Base-by-base conservation (phyloP, 495 filamentous ascomycete species). In the Xylaria nigripes region DNA sequence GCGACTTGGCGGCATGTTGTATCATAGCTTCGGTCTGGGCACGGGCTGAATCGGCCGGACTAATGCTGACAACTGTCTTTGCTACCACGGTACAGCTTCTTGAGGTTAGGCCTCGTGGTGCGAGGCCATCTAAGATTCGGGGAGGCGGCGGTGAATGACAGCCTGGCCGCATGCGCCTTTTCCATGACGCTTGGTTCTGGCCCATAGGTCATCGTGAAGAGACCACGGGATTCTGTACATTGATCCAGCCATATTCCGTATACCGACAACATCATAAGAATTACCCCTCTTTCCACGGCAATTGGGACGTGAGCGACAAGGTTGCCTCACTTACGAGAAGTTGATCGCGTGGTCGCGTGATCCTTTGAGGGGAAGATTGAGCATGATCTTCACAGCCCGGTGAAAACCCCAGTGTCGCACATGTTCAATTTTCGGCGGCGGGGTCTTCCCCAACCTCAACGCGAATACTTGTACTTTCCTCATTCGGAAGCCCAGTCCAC, bases 381-480 rank as follows among this genome's bases (percentile, higher is more conserved):
- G n/a, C n/a, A n/a, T n/a, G n/a, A n/a, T n/a, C n/a, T n/a, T n/a
- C n/a, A n/a, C n/a, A n/a, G n/a, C n/a, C n/a, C n/a, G n/a, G n/a
- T n/a, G n/a, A n/a, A n/a, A n/a, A n/a, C n/a, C n/a, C n/a, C n/a
- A n/a, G n/a, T 42, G 13, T 30, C 12, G 51, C 29, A 41, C 15
- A 32, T n/a, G 43, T 23, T 21, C n/a, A 16, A 18, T 15, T 32
- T 44, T 42, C 38, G 18, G 32, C 2, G n/a, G 7, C 16, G 44
- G 45, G 24, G 36, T 42, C 15, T 46, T 43, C 52, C 27, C 45
- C 34, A 44, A 47, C 27, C 27, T 40, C 19, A 25, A 48, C 13
- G 18, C 21, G 36, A 43, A 18, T n/a, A n/a, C n/a, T n/a, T n/a
- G 34, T 55, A 43, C 52, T 49, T 55, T 55, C 52, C 52, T 49